Base-by-base conservation (phyloP, 192 early-diverging fungal species). In the Borealophlyctis nickersoniae region DNA sequence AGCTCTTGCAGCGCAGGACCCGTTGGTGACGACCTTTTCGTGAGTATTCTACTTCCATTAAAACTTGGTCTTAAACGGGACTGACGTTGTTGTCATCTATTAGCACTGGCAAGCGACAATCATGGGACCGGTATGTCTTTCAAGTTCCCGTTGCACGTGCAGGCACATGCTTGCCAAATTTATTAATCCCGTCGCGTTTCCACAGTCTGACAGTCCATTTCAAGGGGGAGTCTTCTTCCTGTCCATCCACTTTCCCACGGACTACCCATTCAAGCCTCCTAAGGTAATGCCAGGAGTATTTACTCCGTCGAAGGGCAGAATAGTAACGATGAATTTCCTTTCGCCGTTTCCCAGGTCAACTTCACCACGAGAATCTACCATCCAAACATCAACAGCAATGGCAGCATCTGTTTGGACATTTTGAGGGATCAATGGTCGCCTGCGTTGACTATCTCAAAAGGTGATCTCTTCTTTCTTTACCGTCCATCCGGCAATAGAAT, bases 351-450 rank as follows among this genome's bases (percentile, higher is more conserved):
- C 16, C 66, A 91, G 86, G 85, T 98, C 54, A 91, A 85, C 78
- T 98, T 97, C 76, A 95, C 89, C 62, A 98, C 95, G 53, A 82
- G 88, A 66, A 96, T 98, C 67, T 98, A 98, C 71, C 96, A 98
- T 78, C 95, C 95, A 56, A 98, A 98, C 83, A 96, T 98, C 78
- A 97, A 98, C 83, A 88, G 85, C 77, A 97, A 96, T 75, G 96
- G 96, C 55, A 89, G 87, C 75, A 98, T 98, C 73, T 98, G 95
- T 70, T 79, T 98, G 76, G 96, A 98, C 75, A 98, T 98, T 69
- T 81, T 98, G 73, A 93, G 86, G 71, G 96, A 98, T 73, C 94
- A 98, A 72, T 98, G 96, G 96, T 94, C 92, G 54, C 95, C 96
- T 65, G 95, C 96, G 49, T 81, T 98, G 61, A 98, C 96, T 61